Evolutionary conservation across 306 rosid species (phyloP).

Genomic region (Lathyrus sativus): DNA sequence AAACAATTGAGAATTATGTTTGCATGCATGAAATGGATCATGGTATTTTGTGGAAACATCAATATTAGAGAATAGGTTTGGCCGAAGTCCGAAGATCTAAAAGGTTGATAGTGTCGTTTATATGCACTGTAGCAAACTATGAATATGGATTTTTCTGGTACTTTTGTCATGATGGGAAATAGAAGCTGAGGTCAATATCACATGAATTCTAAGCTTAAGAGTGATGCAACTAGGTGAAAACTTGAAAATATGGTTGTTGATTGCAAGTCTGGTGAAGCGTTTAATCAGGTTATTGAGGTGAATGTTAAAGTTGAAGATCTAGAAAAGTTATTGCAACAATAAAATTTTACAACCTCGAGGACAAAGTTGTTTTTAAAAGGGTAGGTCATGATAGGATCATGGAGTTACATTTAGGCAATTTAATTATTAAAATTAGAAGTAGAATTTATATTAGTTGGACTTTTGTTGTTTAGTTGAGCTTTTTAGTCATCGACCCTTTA

Average conservation of each 20-base stretch:
- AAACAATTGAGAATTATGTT: conserved; percentile 57
- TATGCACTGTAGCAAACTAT: conserved; percentile 84
- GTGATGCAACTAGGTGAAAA: conserved; percentile 76
- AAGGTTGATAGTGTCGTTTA: conserved; percentile 71
- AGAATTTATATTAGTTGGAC: no score
- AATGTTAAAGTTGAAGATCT: conserved; percentile 76
- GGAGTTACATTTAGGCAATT: no score
- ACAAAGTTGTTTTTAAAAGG: no score
- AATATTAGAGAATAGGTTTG: conserved; percentile 82
- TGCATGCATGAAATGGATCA: conserved; percentile 61
- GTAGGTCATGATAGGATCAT: no score
- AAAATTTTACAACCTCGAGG: no score
- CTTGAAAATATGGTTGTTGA: conserved; percentile 82
- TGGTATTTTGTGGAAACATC: conserved; percentile 85
- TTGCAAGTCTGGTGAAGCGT: conserved; percentile 83
- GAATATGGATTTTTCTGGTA: conserved; percentile 85
- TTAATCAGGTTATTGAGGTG: conserved; percentile 79
- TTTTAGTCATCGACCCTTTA: no score
- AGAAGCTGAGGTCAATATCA: conserved; percentile 83
- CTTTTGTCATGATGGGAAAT: conserved; percentile 86
- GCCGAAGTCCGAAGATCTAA: conserved; percentile 81
- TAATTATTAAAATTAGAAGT: no score
- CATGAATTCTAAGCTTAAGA: conserved; percentile 79
- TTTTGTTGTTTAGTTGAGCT: no score
- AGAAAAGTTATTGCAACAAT: neutral